Percentiles rank a stretch among this genome's conserved stretches.
Evolutionary conservation across 2,329 filamentous ascomycete genomes (phyloP).

Genomic region (Sclerotinia glacialis): DNA sequence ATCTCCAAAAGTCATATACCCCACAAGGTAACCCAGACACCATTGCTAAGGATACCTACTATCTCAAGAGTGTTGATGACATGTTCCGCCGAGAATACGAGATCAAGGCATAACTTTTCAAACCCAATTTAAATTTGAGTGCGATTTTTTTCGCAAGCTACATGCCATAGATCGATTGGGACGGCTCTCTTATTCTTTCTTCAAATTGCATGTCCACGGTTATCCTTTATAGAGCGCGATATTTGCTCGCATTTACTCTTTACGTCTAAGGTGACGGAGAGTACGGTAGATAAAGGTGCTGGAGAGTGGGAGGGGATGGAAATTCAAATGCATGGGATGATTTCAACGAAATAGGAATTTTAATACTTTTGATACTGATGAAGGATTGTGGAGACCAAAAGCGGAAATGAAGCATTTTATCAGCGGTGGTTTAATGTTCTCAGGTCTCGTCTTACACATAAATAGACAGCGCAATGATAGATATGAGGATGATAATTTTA

Average conservation of each 20-base stretch:
- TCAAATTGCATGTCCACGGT: conserved; percentile 12
- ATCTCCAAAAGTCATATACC: conserved; percentile 75
- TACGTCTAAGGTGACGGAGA: not conserved
- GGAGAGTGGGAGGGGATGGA: not conserved
- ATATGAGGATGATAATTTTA: not conserved
- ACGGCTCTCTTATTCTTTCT: not conserved
- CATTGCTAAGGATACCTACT: conserved; percentile 68
- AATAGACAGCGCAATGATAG: conserved; percentile 10
- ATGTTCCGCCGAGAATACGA: conserved; percentile 82
- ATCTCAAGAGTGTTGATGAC: conserved; percentile 75
- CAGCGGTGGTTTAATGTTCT: not conserved
- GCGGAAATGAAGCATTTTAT: not conserved
- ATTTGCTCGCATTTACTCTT: conserved; percentile 16
- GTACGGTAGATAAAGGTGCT: not conserved
- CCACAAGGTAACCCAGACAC: conserved; percentile 67
- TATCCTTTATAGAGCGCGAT: conserved; percentile 9
- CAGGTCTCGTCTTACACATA: not conserved
- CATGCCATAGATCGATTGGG: conserved; percentile 14
- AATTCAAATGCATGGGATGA: conserved; percentile 8
- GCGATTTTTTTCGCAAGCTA: not conserved
- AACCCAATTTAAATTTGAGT: conserved; percentile 10
- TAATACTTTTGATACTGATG: conserved; percentile 5
- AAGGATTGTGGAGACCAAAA: not conserved
- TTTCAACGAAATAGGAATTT: conserved; percentile 3
- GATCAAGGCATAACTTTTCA: conserved; percentile 59